Conservation (phyloP, 805 yeast species). For the Debaryomyces prosopidis region DNA sequence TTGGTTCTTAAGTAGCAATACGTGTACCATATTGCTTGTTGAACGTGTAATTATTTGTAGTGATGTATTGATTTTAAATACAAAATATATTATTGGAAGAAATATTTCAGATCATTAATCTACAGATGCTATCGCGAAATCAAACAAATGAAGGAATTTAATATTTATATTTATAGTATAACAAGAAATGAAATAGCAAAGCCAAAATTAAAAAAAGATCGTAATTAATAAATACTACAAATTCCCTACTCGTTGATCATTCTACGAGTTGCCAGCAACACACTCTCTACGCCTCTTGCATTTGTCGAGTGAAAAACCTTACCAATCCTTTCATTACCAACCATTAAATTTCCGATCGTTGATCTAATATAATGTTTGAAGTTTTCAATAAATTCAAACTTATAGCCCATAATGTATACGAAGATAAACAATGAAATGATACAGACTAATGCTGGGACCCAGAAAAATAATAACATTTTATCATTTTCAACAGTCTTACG, state of each 20-base stretch:
- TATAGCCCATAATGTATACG: conserved; percentile 40
- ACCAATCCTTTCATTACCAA: conserved; percentile 43
- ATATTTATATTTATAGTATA: background rate
- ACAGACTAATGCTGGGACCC: conserved; percentile 77
- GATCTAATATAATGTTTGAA: conserved; percentile 35
- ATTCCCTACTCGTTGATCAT: conserved; percentile 1
- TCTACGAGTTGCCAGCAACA: conserved; percentile 5
- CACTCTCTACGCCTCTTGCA: conserved; percentile 4
- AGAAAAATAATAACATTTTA: conserved; percentile 82
- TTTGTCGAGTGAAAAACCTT: conserved; percentile 29
- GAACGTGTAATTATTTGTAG: too few relatives aligned
- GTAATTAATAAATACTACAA: background rate
- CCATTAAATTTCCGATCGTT: conserved; percentile 41
- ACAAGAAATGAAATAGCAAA: background rate
- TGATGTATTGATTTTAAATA: too few relatives aligned
- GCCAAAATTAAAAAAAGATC: background rate
- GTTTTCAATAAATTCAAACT: conserved; percentile 35
- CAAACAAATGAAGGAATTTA: background rate
- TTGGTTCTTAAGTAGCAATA: conserved; percentile 68
- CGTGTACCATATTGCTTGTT: conserved; percentile 11
- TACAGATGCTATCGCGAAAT: background rate
- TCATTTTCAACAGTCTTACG: conserved; percentile 63
- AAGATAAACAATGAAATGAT: conserved; percentile 52
- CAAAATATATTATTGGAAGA: too few relatives aligned
- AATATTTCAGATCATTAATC: too few relatives aligned